These are phyloP conservation scores for Yarrowia yakushimensis DNA, from an alignment of 805 yeast genomes.

Conservation along the genomic window DNA sequence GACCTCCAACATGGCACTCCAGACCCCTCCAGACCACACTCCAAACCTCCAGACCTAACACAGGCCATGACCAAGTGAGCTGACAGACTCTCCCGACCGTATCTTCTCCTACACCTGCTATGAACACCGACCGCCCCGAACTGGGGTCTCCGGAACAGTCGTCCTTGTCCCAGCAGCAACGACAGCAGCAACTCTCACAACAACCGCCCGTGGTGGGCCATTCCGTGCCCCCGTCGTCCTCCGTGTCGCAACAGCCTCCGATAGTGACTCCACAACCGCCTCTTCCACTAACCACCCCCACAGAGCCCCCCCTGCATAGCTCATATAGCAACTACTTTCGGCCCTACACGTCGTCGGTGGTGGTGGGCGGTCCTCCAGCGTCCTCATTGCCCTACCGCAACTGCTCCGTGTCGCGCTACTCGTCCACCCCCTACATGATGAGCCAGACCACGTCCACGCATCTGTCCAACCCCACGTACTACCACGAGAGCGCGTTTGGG, in stretches of 20 bases:
- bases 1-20: too few species aligned
- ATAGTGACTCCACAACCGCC: constrained; percentile 7
- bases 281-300: constrained; percentile 17
- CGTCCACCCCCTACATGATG: constrained; percentile 14
- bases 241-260: constrained; percentile 23
- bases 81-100: background rate
- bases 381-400: constrained; percentile 16
- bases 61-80: constrained; percentile 22
- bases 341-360: background rate
- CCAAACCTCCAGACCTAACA: too few species aligned
- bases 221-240: background rate
- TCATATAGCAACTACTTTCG: constrained; percentile 15
- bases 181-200: constrained; percentile 8
- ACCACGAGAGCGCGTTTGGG: constrained; percentile 1
- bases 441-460: constrained; percentile 5
- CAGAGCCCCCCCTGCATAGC: constrained; percentile 20
- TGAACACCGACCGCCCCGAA: constrained; percentile 20
- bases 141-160: constrained; percentile 21
- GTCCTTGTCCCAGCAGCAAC: constrained; percentile 24
- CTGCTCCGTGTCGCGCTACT: constrained; percentile 23
- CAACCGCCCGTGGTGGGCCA: background rate
- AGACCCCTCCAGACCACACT: too few species aligned
- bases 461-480: constrained; percentile 16
- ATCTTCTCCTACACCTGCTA: background rate
- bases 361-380: background rate